Evolutionary conservation across 352 stramenopile genomes (phyloP).

Genomic region (Phytopythium kandeliae): DNA sequence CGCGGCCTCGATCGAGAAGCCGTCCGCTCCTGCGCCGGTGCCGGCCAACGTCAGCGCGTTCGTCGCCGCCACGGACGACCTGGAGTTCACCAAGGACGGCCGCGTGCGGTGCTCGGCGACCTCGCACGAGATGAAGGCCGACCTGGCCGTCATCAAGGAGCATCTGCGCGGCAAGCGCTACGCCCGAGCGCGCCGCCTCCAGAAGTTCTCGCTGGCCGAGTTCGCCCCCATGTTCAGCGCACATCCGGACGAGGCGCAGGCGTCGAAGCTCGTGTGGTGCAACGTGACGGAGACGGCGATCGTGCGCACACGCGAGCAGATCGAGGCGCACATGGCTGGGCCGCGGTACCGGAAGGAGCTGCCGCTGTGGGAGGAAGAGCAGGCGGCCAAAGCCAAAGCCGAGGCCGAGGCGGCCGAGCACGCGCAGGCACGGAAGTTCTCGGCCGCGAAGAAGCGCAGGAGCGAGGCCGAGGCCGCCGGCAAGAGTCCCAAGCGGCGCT

Average conservation of each 20-base stretch:
- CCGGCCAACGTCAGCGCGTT: conserved; percentile 32
- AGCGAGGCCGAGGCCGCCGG: conserved; percentile 10
- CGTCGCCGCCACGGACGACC: conserved; percentile 28
- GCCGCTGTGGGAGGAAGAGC: conserved; percentile 37
- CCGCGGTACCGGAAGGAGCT: conserved; percentile 54
- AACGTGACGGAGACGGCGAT: conserved; percentile 56
- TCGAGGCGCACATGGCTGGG: conserved; percentile 49
- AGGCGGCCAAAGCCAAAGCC: conserved; percentile 32
- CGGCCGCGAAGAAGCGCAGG: conserved; percentile 20
- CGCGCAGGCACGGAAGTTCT: conserved; percentile 16
- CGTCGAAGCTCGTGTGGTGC: conserved; percentile 48
- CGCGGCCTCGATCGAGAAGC: conserved; percentile 4
- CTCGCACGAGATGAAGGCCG: conserved; percentile 63
- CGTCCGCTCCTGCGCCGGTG: background rate
- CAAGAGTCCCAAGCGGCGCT: background rate
- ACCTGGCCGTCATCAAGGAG: conserved; percentile 36
- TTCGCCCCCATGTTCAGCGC: conserved; percentile 63
- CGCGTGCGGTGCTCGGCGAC: conserved; percentile 56
- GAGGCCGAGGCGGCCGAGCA: conserved; percentile 22
- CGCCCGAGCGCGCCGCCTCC: conserved; percentile 27
- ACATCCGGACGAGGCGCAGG: conserved; percentile 50
- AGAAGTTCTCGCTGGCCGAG: conserved; percentile 37
- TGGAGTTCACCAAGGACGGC: conserved; percentile 38
- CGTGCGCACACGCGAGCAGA: conserved; percentile 32
- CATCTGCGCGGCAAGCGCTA: conserved; percentile 63